Base-by-base conservation (phyloP, 305 asterid species). In the Fraxinus velutina region DNA sequence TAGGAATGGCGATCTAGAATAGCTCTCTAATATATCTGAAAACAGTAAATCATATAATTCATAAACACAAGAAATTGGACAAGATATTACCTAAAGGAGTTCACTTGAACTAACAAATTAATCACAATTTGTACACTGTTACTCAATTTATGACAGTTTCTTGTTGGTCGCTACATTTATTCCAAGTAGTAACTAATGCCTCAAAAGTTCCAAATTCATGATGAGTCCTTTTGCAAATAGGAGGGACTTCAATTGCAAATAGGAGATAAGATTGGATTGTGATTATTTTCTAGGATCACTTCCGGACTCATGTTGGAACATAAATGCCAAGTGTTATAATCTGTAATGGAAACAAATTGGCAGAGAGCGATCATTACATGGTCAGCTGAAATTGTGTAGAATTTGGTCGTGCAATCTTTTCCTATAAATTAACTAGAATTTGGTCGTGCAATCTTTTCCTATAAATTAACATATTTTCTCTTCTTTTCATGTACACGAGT, bases 21-120 rank as follows among this genome's bases (percentile, higher is more conserved):
- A 88, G 85, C 77, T 83, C 39, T 81, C 86, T 50, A 81, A 71
- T 70, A 86, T 82, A 81, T 82, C 88, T 89, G 86, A 76, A 70
- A 44, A 71, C 15, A 50, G 82, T 30, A 71, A 29, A 78, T 62
- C 68, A 82, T 52, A 39, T 1, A 74, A 73, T 76, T 80, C 80
- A 82, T 17, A 66, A 22, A 66, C 64, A 76, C 15, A 37, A 29
- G 3, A 50, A 75, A 55, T 32, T 0, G 37, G 21, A 57, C 33
- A 24, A 66, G 37, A 12, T 66, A 13, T 66, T 66, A 57, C 4
- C 37, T 0, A 12, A 2, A 27, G n/a, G 3, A 10, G 36, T 24
- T 66, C 19, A 5, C 10, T 79, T 10, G 10, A 36, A n/a, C 8
- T 32, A 66, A 66, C 47, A 57, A 57, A 57, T 57, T 57, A 19